phyloP scores from a whole-genome alignment of 2,329 filamentous ascomycete species.

The Fusarium multiceps region DNA sequence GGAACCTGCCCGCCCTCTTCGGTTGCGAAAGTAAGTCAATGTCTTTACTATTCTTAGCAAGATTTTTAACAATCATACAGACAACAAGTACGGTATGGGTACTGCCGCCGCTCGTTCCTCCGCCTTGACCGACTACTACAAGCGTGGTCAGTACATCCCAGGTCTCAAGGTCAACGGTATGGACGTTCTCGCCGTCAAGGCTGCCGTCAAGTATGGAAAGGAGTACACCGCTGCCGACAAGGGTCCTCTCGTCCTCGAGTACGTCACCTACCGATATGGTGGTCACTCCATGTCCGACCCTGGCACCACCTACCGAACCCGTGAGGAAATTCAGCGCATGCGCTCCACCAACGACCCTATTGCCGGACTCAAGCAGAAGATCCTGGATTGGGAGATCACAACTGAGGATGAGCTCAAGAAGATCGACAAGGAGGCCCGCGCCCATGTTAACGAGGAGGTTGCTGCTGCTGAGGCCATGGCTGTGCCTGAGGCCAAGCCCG shows the following conservation, averaged over 20 bases:
- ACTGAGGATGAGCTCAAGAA: conserved; percentile 95
- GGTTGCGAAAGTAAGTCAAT: conserved; percentile 90
- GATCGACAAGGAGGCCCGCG: conserved; percentile 93
- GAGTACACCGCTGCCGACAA: conserved; percentile 85
- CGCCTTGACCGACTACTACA: conserved; percentile 99
- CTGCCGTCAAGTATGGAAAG: conserved; percentile 93
- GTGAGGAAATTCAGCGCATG: conserved; percentile 99
- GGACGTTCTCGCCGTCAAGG: conserved; percentile 98
- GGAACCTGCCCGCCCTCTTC: conserved; percentile 95
- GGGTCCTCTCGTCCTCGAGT: conserved; percentile 96
- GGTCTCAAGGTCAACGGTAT: conserved; percentile 99
- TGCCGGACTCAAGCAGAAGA: conserved; percentile 96
- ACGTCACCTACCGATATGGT: conserved; percentile 99
- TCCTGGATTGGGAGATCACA: conserved; percentile 93
- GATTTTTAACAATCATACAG: conserved; percentile 58
- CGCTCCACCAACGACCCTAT: conserved; percentile 98
- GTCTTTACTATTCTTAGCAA: too few species aligned
- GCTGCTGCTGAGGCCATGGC: conserved; percentile 90
- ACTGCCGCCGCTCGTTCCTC: conserved; percentile 94
- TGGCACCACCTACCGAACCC: conserved; percentile 98
- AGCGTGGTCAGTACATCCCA: conserved; percentile 99
- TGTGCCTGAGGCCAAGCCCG: conserved; percentile 78
- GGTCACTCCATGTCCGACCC: conserved; percentile 99
- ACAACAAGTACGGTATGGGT: conserved; percentile 99
- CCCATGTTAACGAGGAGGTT: conserved; percentile 88